Base-by-base conservation (phyloP, 768 basidiomycete genomes). In the Fistulinella prunicolor region DNA sequence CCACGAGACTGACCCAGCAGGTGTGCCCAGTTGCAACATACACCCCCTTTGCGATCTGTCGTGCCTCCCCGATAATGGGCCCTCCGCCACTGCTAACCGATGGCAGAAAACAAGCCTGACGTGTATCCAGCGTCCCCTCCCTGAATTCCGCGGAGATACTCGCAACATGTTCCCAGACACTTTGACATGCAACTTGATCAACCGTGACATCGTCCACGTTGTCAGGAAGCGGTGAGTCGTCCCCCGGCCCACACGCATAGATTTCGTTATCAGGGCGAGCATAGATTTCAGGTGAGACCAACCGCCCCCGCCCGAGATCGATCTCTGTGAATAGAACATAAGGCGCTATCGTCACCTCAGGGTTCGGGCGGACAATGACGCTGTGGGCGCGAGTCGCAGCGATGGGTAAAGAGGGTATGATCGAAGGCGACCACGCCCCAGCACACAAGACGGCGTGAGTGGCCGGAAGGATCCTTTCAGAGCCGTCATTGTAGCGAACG, bases 271-370 rank as follows among this genome's bases (percentile, higher is more conserved):
- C 75, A 26, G 84, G 83, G 0, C 86, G 81, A 3, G 85, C 80
- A 58, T 89, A 88, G 32, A 88, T 83, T 62, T 89, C 86, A 9
- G 86, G 84, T 4, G 73, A 74, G 10, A 67, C 77, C 17, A 57
- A 59, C 22, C 49, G 57, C 21, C 46, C 59, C 17, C 49, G 58
- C 6, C 63, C 63, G 46, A 79, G 65, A 23, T 61, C 53, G 55
- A 95, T 87, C 61, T 85, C 84, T 24, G 91, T 90, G 67, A 94
- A 95, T 44, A 93, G 74, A 30, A 86, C 86, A 60, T 91, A 88
- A 2, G 89, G 85, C 6, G 85, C 72, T 61, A 92, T 76, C 20
- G 64, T 61, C 24, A 69, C 66, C 9, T 60, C 61, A 3, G 73
- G 59, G 17, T 64, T 60, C 0, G 83, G 78, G 13, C 69, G 78